Percentiles rank a stretch among this genome's conserved stretches.
Conservation (phyloP, 331 rosid species). For the Cydonia oblonga region DNA sequence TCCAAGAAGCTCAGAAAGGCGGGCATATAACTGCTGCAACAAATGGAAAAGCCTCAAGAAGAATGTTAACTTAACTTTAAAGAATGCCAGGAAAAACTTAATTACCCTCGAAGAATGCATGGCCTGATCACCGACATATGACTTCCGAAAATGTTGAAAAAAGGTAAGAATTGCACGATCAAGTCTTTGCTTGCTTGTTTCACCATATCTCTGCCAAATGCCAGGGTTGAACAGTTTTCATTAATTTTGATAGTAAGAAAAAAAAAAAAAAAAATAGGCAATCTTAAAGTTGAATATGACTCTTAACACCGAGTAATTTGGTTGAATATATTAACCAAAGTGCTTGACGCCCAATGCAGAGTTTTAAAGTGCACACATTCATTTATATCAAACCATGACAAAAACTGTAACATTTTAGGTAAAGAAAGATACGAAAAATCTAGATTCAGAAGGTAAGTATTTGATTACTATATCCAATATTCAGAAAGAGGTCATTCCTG, state of each 20-base stretch:
- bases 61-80: constrained; percentile 1
- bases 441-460: background rate
- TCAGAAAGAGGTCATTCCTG: background rate
- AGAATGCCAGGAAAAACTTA: background rate
- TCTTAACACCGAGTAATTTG: background rate
- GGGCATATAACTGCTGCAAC: constrained; percentile 73
- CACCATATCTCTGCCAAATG: constrained; percentile 71
- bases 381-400: background rate
- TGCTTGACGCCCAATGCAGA: background rate
- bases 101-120: constrained; percentile 97
- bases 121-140: constrained; percentile 97
- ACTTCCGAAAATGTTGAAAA: constrained; percentile 91
- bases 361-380: background rate
- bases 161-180: constrained; percentile 96
- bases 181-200: constrained; percentile 89
- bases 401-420: background rate
- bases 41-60: constrained; percentile 11
- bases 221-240: background rate
- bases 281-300: background rate
- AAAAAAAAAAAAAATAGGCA: background rate
- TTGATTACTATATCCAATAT: background rate
- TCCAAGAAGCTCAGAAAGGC: constrained; percentile 80
- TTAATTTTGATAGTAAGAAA: background rate
- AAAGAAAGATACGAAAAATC: background rate
- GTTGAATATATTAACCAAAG: background rate